Base-by-base conservation (phyloP, 2,329 filamentous ascomycete genomes). In the Paraphoma sp. region DNA sequence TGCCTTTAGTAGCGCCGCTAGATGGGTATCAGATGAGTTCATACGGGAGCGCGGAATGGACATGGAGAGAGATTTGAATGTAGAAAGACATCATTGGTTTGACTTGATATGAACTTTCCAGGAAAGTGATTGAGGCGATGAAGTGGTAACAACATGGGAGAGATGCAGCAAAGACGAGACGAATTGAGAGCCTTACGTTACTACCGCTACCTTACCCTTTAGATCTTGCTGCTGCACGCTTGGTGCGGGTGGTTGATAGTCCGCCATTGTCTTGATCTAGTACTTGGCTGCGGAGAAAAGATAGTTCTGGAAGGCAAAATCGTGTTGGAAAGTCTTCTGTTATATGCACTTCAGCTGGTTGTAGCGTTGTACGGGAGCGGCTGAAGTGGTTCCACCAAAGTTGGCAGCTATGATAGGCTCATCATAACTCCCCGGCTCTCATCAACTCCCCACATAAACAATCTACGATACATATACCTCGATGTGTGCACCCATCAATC, bases 1-100 rank as follows among this genome's bases (percentile, higher is more conserved):
- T 73, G 49, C 70, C 71, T 62, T 65, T 67, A 8, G 62, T 67
- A 48, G 69, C 71, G 14, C 69, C 70, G 12, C 68, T 72, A 55
- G 10, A 14, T 17, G 14, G 17, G 17, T 16, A 40, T 50, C 30
- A 49, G 52, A 43, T 28, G 14, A 16, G 41, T 28, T 16, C 14
- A 23, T 3, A 23, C 23, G 5, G 5, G 23, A 23, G 2, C 5
- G 2, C 23, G 2, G 23, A 5, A 23, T 23, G 23, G 23, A 23
- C 5, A 23, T 23, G 23, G 23, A 23, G 23, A 5, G 23, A 23
- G 5, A 23, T 3, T 23, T 23, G 23, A 23, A 23, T 23, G 5
- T 23, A 23, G 23, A 5, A 5, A 23, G 23, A 23, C 5, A 2
- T 23, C 23, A 23, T 23, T 23, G 23, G 23, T 5, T 23, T 23